Percentiles rank a stretch among this genome's conserved stretches.
These are phyloP conservation scores for Teratosphaeria nubilosa DNA, from an alignment of 2,329 filamentous ascomycete genomes.

Conservation along the genomic window DNA sequence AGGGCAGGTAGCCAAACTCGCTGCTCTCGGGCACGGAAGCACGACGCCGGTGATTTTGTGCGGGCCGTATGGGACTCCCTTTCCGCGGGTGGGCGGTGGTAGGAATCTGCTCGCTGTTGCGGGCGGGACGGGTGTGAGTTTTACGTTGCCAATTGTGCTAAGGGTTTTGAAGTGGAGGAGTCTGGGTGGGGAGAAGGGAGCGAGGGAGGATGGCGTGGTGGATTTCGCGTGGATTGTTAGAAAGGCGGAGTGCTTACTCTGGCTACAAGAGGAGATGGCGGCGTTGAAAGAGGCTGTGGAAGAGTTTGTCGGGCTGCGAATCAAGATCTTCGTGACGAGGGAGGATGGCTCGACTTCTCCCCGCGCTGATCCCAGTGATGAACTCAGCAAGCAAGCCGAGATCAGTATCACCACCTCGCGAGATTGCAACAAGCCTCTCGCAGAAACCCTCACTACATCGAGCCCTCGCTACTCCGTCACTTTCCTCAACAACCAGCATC, in stretches of 20 bases:
- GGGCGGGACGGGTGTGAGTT: conserved; percentile 50
- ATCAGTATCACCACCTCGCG: neutral
- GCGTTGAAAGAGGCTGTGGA: conserved; percentile 30
- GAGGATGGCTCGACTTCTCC: conserved; percentile 24
- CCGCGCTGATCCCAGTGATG: neutral
- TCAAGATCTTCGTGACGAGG: conserved; percentile 52
- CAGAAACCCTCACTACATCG: conserved; percentile 1
- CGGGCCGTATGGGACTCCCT: conserved; percentile 52
- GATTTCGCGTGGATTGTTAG: conserved; percentile 59
- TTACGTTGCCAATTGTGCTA: conserved; percentile 39
- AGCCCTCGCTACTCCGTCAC: conserved; percentile 12
- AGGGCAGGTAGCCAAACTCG: conserved; percentile 51
- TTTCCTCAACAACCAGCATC: conserved; percentile 17
- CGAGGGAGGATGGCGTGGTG: conserved; percentile 24
- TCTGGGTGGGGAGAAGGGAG: neutral
- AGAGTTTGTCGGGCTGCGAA: conserved; percentile 27
- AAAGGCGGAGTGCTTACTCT: conserved; percentile 44
- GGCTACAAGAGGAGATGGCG: conserved; percentile 49
- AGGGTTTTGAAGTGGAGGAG: conserved; percentile 28
- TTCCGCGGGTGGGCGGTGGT: conserved; percentile 13
- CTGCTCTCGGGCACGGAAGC: conserved; percentile 28
- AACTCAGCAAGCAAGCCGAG: neutral
- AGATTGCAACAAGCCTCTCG: neutral
- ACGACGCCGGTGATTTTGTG: conserved; percentile 50
- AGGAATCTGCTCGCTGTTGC: conserved; percentile 27